phyloP scores from a whole-genome alignment of 768 basidiomycete species.

The Phlegmacium glaucopus region DNA sequence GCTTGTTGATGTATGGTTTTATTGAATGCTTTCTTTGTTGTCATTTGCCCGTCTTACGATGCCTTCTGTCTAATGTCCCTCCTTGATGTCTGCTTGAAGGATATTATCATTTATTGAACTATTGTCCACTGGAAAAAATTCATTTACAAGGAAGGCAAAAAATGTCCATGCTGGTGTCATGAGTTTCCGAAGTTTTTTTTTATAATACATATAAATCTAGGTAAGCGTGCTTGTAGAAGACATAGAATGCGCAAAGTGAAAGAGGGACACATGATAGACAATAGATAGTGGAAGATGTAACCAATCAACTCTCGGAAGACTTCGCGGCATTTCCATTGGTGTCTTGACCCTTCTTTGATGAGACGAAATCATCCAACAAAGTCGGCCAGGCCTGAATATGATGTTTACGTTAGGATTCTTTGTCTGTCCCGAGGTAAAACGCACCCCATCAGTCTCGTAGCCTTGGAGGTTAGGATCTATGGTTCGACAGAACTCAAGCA shows the following conservation, averaged over 20 bases:
- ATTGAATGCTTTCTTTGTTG: too few species aligned
- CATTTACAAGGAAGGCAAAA: neutral
- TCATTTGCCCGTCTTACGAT: too few species aligned
- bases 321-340: conserved; percentile 11
- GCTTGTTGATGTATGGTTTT: too few species aligned
- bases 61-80: too few species aligned
- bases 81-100: too few species aligned
- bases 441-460: conserved; percentile 75
- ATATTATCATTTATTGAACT: too few species aligned
- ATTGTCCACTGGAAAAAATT: neutral
- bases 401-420: neutral
- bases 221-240: neutral
- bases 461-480: conserved; percentile 56
- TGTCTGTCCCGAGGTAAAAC: neutral
- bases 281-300: neutral
- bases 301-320: conserved; percentile 2
- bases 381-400: conserved; percentile 73
- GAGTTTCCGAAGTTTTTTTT: neutral
- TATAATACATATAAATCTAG: conserved; percentile 9
- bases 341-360: conserved; percentile 48
- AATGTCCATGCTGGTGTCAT: neutral
- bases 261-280: neutral
- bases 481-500: conserved; percentile 71
- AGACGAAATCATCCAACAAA: conserved; percentile 74
- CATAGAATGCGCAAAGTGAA: neutral